These are phyloP conservation scores for Trichoderma virens DNA, from an alignment of 495 filamentous ascomycete species.

Conservation along the genomic window DNA sequence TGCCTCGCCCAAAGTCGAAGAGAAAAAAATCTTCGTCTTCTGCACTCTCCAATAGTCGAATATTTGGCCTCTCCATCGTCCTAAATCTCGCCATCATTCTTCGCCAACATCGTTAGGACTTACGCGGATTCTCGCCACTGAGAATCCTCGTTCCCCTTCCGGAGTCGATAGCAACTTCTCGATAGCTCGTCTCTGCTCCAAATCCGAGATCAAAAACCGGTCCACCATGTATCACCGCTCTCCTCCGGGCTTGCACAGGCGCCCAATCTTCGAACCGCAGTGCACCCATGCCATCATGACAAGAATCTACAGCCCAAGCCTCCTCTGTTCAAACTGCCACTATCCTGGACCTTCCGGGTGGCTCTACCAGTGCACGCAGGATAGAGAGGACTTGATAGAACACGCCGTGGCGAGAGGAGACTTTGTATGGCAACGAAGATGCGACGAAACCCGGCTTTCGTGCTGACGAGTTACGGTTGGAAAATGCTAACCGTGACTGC, in stretches of 20 bases:
- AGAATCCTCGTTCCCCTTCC: not conserved
- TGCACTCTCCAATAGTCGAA: not conserved
- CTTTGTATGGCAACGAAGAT: not conserved
- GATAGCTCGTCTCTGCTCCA: not conserved
- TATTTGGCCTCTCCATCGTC: not conserved
- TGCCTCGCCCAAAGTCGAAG: not conserved
- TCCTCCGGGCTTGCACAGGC: constrained; percentile 12
- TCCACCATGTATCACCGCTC: not conserved
- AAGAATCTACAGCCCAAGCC: constrained; percentile 36
- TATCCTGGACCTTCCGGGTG: constrained; percentile 46
- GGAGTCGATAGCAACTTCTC: not conserved
- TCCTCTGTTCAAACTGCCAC: constrained; percentile 45
- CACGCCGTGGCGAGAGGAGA: constrained; percentile 13
- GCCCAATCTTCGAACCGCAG: constrained; percentile 21
- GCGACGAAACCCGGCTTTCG: not conserved
- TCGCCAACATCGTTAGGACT: not conserved
- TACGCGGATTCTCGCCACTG: not conserved
- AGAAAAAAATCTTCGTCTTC: not conserved
- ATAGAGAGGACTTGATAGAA: constrained; percentile 36
- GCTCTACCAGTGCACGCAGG: constrained; percentile 60
- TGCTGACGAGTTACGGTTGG: not conserved
- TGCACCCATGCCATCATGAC: constrained; percentile 58
- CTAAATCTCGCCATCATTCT: not conserved
- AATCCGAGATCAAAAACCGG: not conserved
- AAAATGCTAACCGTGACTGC: not conserved